Base-by-base conservation (phyloP, 2,329 filamentous ascomycete species). In the Ascochyta koolunga region DNA sequence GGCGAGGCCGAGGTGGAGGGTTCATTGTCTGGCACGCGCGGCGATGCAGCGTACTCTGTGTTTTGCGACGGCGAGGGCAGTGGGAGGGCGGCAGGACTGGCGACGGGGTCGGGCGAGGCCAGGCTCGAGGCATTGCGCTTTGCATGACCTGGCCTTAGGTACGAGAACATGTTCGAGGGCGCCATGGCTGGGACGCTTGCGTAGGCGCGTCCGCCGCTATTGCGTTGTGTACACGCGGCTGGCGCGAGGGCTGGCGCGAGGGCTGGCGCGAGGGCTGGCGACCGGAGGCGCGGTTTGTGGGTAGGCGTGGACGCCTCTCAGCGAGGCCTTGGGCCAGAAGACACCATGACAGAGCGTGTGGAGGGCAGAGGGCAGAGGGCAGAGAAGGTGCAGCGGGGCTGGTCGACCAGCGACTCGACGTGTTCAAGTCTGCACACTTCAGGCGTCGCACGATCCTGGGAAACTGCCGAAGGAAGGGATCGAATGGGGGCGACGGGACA, bases 151-250 rank as follows among this genome's bases (percentile, higher is more conserved):
- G 72, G 70, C 44, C 75, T 63, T 18, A 76, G 69, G 59, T 76
- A 74, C 49, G 73, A 73, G 52, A 77, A 76, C 67, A 76, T 71
- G 58, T 66, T 72, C 43, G 71, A 74, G 60, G 73, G 73, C 59
- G 73, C 72, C 72, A 75, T 76, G 53, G 43, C 51, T 50, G 42
- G 52, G 39, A 47, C 47, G 47, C 31, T 43, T 45, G 43, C 32
- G 35, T 52, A 21, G 56, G 60, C 54, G 58, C 52, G 56, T 59
- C 58, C 37, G 56, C 56, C 48, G 46, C 57, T 54, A 48, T 57
- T 60, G 63, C 56, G 59, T 51, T 57, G 52, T 56, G 43, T 48
- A 52, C 54, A 45, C 43, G 49, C 45, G 48, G 51, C 48, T 37
- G 51, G 45, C 39, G 36, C 22, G 48, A 43, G 21, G 36, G 38